Evolutionary conservation across 2,329 filamentous ascomycete genomes (phyloP), one percentile per base, ranked within the genome.

Genomic region (Colletotrichum gloeosporioides): DNA sequence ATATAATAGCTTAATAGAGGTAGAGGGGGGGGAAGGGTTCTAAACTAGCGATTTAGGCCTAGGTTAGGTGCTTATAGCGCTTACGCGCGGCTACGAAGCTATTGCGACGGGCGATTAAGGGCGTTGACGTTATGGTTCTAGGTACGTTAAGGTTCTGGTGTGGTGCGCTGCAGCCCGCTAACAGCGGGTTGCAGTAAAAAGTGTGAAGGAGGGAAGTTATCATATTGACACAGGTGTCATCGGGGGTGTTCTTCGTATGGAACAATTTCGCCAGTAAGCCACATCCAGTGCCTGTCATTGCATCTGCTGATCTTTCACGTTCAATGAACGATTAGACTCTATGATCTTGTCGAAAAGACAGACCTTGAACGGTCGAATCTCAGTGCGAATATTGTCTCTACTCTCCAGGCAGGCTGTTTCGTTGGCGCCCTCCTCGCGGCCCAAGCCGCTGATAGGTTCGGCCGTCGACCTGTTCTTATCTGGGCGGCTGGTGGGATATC

Each of bases 391-490:
- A 84, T 85, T 61, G 83, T 84, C 79, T 82, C 76, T 77, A 90
- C 89, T 3, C 91, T 91, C 78, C 89, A 88, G 18, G 90, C 89
- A 4, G 90, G 90, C 22, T 89, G 89, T 69, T 86, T 90, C 31
- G 88, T 91, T 77, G 90, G 90, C 85, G 89, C 44, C 83, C 91
- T 44, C 87, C 89, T 83, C 88, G 87, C 77, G 89, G 89, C 29
- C 82, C 90, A 57, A 89, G 89, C 13, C 13, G 90, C 91, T 84
- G 90, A 92, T 77, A 85, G 86, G 16, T 86, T 90, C 57, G 90
- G 90, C 16, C 87, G 90, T 39, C 87, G 87, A 74, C 84, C 85
- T 75, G 89, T 89, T 1, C 87, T 91, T 68, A 84, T 90, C 9
- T 70, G 66, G 75, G 84, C 89, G 34, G 89, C 88, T 7, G 88